Percentiles rank a stretch among this genome's conserved stretches.
Conservation (phyloP, 1,139 yeast genomes). For the Arxiozyma bovina region DNA sequence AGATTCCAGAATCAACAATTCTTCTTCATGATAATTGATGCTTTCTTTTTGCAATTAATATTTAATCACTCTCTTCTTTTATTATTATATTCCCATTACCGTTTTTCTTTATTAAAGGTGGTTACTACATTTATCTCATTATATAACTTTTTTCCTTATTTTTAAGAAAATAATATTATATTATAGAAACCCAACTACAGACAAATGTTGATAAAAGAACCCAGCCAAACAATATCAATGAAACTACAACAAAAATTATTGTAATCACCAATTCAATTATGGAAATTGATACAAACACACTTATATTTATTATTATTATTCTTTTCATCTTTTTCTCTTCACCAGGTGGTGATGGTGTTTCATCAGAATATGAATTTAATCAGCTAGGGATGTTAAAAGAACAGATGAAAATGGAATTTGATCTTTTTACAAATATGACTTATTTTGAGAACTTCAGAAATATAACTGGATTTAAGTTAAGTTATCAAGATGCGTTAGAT, state of each 20-base stretch:
- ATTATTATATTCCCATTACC: background rate
- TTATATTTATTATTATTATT: conserved; percentile 24
- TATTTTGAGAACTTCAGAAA: conserved; percentile 56
- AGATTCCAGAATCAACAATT: too few relatives aligned
- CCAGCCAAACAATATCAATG: background rate
- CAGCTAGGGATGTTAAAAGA: conserved; percentile 22
- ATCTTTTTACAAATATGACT: conserved; percentile 36
- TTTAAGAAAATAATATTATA: background rate
- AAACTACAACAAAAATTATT: background rate
- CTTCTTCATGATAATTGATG: background rate
- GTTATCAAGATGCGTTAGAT: conserved; percentile 46
- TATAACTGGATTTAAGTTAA: conserved; percentile 60
- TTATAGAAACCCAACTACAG: background rate
- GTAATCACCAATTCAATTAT: conserved; percentile 8
- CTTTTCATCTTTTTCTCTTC: conserved; percentile 40
- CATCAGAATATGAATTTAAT: conserved; percentile 29
- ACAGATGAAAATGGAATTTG: conserved; percentile 22
- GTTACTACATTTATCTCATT: background rate
- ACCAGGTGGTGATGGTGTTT: conserved; percentile 53
- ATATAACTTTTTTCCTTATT: too few relatives aligned
- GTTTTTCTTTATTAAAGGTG: background rate
- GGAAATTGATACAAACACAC: conserved; percentile 29
- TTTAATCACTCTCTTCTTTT: background rate
- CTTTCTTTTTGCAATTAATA: background rate
- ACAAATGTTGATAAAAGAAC: background rate